phyloP scores from a whole-genome alignment of 2,329 filamentous ascomycete genomes.

The Curvularia verruculosa region DNA sequence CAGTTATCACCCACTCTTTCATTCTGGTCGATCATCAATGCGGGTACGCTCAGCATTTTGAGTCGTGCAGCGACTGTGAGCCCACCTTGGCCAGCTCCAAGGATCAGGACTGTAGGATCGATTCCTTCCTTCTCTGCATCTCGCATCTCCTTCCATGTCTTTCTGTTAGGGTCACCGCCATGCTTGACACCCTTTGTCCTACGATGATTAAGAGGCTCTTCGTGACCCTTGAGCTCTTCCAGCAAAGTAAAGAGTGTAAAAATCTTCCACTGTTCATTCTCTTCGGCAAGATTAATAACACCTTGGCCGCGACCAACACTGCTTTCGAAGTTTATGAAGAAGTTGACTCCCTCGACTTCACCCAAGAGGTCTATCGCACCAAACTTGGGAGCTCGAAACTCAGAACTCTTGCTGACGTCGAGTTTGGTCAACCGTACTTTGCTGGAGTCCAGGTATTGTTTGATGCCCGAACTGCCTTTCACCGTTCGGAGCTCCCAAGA shows the following conservation, averaged over 20 bases:
- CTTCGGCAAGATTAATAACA: constrained; percentile 43
- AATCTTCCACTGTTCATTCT: constrained; percentile 47
- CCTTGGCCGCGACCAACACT: constrained; percentile 42
- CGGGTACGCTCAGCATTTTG: constrained; percentile 51
- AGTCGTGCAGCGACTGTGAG: constrained; percentile 53
- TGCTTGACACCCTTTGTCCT: constrained; percentile 39
- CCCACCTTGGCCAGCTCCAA: constrained; percentile 54
- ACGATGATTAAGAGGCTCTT: constrained; percentile 33
- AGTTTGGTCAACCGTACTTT: constrained; percentile 42
- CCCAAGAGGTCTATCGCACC: constrained; percentile 38
- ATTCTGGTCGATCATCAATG: constrained; percentile 55
- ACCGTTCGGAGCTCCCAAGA: constrained; percentile 63
- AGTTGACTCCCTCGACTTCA: constrained; percentile 38
- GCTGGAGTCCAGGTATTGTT: constrained; percentile 44
- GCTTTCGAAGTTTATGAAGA: constrained; percentile 41
- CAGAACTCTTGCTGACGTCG: constrained; percentile 38
- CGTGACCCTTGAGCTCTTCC: constrained; percentile 47
- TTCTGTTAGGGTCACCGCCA: constrained; percentile 35
- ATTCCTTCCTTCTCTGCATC: constrained; percentile 35
- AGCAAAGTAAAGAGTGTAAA: constrained; percentile 50
- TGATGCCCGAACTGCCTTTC: constrained; percentile 52
- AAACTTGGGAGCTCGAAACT: constrained; percentile 29
- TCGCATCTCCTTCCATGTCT: constrained; percentile 41
- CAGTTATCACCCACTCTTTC: constrained; percentile 54
- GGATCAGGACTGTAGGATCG: constrained; percentile 40